Evolutionary conservation across 2,329 filamentous ascomycete genomes (phyloP).

Genomic region (Biscogniauxia mediterranea): DNA sequence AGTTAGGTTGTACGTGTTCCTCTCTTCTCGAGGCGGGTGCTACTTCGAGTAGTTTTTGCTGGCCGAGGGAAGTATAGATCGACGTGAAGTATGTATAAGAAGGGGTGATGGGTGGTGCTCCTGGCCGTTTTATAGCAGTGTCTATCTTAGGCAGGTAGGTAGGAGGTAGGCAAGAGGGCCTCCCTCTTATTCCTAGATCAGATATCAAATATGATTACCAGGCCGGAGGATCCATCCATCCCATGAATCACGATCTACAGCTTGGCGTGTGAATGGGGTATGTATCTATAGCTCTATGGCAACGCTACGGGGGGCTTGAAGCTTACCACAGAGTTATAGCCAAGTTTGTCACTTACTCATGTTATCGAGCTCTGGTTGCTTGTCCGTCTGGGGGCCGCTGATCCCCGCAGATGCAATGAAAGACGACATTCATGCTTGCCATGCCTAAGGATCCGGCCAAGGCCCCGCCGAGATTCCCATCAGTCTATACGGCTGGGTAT

Average conservation of each 20-base stretch:
- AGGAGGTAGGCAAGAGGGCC: neutral
- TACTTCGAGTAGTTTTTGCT: neutral
- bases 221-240: neutral
- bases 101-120: neutral
- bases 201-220: neutral
- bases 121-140: neutral
- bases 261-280: neutral
- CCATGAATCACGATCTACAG: neutral
- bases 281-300: neutral
- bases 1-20: neutral
- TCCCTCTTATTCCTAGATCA: neutral
- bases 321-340: neutral
- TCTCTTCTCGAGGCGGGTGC: neutral
- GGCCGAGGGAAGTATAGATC: neutral
- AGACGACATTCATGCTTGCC: neutral
- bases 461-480: neutral
- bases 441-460: neutral
- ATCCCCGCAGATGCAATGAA: neutral
- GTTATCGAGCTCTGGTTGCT: neutral
- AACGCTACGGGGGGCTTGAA: neutral
- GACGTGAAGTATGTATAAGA: neutral
- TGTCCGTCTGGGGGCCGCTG: no score
- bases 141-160: neutral
- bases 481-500: neutral
- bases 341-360: neutral